A percentile compares a stretch with the other conserved stretches of the same genome.
phyloP scores from a whole-genome alignment of 805 yeast genomes.

The Saccharomyces paradoxus region DNA sequence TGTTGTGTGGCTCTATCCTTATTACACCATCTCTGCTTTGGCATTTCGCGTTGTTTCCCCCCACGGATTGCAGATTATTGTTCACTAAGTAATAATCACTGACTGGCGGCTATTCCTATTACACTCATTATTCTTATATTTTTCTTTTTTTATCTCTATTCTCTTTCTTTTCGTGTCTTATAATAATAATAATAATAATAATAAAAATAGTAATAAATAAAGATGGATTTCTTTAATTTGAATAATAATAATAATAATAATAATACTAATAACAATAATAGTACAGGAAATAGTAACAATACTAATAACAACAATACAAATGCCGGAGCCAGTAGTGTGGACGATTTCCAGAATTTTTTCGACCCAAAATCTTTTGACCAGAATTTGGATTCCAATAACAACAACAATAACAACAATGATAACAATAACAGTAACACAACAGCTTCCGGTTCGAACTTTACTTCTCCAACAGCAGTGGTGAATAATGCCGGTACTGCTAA shows the following conservation, averaged over 20 bases:
- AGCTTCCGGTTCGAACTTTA: neutral
- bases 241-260: conserved; percentile 14
- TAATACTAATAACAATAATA: conserved; percentile 6
- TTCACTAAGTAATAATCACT: neutral
- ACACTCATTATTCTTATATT: neutral
- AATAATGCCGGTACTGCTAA: neutral
- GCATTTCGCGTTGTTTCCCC: neutral
- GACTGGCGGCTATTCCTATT: neutral
- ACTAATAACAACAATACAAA: neutral
- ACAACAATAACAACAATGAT: conserved; percentile 2
- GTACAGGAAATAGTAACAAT: conserved; percentile 11
- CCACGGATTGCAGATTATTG: neutral
- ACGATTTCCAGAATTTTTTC: conserved; percentile 34
- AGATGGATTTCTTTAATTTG: conserved; percentile 10
- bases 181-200: neutral
- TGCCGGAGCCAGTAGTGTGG: neutral
- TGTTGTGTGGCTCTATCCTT: neutral
- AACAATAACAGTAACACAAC: conserved; percentile 3
- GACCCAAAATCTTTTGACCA: conserved; percentile 36
- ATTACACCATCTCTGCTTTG: neutral
- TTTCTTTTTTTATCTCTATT: neutral
- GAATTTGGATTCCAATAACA: conserved; percentile 3
- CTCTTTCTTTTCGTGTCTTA: neutral
- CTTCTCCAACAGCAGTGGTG: neutral
- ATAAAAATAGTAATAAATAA: neutral